Percentiles rank a stretch among this genome's conserved stretches.
Conservation (phyloP, 371 early-diverging fungal genomes). For the Mortierella sp. region DNA sequence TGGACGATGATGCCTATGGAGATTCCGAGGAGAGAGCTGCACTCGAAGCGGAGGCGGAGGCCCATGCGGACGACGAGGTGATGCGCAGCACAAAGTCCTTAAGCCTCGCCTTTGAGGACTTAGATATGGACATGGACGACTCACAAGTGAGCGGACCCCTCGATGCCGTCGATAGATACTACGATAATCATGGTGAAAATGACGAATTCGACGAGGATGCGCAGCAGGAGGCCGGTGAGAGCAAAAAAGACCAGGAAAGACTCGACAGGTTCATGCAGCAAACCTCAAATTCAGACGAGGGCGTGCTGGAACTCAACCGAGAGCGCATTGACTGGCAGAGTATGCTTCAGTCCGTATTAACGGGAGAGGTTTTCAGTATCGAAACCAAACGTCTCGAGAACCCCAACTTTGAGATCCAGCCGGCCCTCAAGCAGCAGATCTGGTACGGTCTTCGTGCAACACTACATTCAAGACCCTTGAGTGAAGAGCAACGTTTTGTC, state of each 20-base stretch:
- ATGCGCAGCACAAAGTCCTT: slow-evolving; percentile 12
- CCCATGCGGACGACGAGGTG: slow-evolving; percentile 21
- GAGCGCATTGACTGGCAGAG: slow-evolving; percentile 87
- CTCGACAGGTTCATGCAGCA: slow-evolving; percentile 49
- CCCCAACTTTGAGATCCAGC: slow-evolving; percentile 61
- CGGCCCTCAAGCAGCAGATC: slow-evolving; percentile 69
- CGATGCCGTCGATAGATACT: slow-evolving; percentile 32
- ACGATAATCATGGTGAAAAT: slow-evolving; percentile 34
- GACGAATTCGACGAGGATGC: slow-evolving; percentile 3
- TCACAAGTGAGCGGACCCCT: slow-evolving; percentile 5
- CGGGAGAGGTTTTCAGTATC: slow-evolving; percentile 87
- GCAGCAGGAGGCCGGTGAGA: slow-evolving; percentile 6
- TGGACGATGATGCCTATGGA: slow-evolving; percentile 22
- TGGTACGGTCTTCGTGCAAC: slow-evolving; percentile 83
- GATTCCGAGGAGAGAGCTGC: slow-evolving; percentile 12
- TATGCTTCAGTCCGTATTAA: slow-evolving; percentile 86
- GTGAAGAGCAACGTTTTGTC: slow-evolving; percentile 75
- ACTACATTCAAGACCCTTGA: slow-evolving; percentile 68
- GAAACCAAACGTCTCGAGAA: slow-evolving; percentile 81
- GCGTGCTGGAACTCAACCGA: slow-evolving; percentile 64
- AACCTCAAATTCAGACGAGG: slow-evolving; percentile 34
- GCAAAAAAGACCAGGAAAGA: slow-evolving; percentile 47
- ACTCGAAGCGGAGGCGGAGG: slow-evolving; percentile 17
- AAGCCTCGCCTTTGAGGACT: slow-evolving; percentile 19
- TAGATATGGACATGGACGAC: slow-evolving; percentile 21